Evolutionary conservation across 176 grass and related monocot genomes (phyloP), one percentile per base, ranked within the genome.

Genomic region (Avena insularis): DNA sequence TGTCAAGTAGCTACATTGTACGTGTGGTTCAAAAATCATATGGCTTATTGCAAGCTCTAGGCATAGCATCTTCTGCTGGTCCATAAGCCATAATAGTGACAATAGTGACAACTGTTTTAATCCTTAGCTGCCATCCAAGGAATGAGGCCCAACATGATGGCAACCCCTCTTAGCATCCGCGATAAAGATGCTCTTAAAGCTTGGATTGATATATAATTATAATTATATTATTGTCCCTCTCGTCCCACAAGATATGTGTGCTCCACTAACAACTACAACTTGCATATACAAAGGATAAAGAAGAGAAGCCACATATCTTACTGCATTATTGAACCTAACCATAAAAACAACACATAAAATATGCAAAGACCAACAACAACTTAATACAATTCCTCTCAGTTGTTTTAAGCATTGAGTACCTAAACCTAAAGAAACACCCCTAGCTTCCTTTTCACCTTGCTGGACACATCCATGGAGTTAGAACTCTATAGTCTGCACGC

Each of bases 261-360:
- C 49, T 84, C 50, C 66, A 75, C 58, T 49, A 87, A 59, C 85
- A 87, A 83, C 80, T 63, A 38, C 73, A 73, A 20, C 46, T 66
- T 33, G 13, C 85, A 76, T 75, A 64, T 43, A 13, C 19, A 69
- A 73, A 62, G 15, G 40, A 75, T 80, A 75, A 48, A 82, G 14
- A 87, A 65, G 9, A 47, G 21, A 46, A 57, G 11, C 4, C 17
- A 73, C 15, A 60, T 19, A 86, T 82, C 13, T 81, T 51, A 60
- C 53, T 78, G 63, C 11, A 72, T 38, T 33, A 70, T 35, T 36
- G 48, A 71, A 56, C 33, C 21, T 55, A 73, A 72, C 17, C 50
- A 81, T 40, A 75, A 12, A 76, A 76, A 82, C 5, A 23, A 46
- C 46, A 78, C 43, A 82, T 25, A 64, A 29, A 70, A 20, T 25